These are phyloP conservation scores for Scheffersomyces segobiensis DNA, from an alignment of 1,139 yeast species.

Conservation along the genomic window DNA sequence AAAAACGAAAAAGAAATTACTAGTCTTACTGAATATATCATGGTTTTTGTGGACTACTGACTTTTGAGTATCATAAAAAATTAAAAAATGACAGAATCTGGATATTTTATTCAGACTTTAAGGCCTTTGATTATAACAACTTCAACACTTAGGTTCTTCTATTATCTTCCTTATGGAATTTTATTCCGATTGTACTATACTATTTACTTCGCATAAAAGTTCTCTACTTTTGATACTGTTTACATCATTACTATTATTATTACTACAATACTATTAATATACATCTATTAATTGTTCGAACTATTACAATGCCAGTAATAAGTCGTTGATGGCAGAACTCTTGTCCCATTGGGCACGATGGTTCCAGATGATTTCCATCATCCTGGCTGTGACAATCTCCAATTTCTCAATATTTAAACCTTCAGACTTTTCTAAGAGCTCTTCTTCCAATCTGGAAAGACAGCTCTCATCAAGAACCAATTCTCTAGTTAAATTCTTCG, in stretches of 20 bases:
- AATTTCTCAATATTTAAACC: slow-evolving; percentile 65
- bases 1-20: too few species aligned
- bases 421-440: slow-evolving; percentile 42
- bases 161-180: background rate
- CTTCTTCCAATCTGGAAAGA: slow-evolving; percentile 20
- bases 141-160: background rate
- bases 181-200: background rate
- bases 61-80: background rate
- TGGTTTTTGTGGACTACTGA: background rate
- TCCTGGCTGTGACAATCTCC: slow-evolving; percentile 69
- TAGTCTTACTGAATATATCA: background rate
- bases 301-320: slow-evolving; percentile 10
- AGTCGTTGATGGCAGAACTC: slow-evolving; percentile 32
- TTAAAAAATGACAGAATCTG: background rate
- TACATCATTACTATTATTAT: background rate
- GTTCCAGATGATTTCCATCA: slow-evolving; percentile 77
- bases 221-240: background rate
- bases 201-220: background rate
- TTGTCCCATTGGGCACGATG: slow-evolving; percentile 71
- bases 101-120: too few species aligned
- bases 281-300: background rate
- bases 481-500: slow-evolving; percentile 13
- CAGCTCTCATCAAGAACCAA: slow-evolving; percentile 30
- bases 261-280: background rate
- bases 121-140: background rate